A percentile compares a stretch with the other conserved stretches of the same genome.
phyloP scores from a whole-genome alignment of 306 rosid genomes.

The Cucurbita argyrosperma region DNA sequence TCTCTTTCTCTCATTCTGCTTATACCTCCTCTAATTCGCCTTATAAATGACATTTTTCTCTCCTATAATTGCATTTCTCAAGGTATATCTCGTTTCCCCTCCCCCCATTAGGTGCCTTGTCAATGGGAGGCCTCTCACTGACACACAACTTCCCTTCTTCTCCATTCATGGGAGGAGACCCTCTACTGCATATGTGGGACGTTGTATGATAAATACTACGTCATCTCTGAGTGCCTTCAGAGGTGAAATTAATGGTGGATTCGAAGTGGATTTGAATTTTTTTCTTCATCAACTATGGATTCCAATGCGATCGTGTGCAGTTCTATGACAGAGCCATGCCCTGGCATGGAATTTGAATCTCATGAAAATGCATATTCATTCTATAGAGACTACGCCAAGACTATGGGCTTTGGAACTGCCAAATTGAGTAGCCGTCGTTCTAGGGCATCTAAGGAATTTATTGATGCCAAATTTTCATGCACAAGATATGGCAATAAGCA shows the following conservation, averaged over 20 bases:
- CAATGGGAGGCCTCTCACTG: neutral
- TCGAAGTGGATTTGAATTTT: constrained; percentile 6
- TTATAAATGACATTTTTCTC: constrained; percentile 28
- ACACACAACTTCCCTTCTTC: neutral
- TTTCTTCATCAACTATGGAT: constrained; percentile 2
- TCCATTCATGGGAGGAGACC: neutral
- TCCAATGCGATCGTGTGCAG: neutral
- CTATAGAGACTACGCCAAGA: constrained; percentile 8
- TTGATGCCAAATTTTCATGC: constrained; percentile 13
- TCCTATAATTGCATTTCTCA: constrained; percentile 49
- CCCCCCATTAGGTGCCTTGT: neutral
- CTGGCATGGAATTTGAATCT: constrained; percentile 13
- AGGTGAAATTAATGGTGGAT: constrained; percentile 6
- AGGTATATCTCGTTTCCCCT: constrained; percentile 37
- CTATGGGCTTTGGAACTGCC: constrained; percentile 10
- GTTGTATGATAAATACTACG: neutral
- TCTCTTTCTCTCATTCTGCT: neutral
- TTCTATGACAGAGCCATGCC: neutral
- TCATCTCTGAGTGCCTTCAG: constrained; percentile 13
- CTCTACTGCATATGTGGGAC: neutral
- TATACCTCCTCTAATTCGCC: neutral
- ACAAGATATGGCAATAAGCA: constrained; percentile 12
- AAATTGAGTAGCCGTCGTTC: constrained; percentile 16
- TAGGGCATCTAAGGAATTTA: constrained; percentile 13
- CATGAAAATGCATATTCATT: constrained; percentile 10